These are phyloP conservation scores for Irpex rosettiformis DNA, from an alignment of 1,284 basidiomycete species.

Conservation along the genomic window DNA sequence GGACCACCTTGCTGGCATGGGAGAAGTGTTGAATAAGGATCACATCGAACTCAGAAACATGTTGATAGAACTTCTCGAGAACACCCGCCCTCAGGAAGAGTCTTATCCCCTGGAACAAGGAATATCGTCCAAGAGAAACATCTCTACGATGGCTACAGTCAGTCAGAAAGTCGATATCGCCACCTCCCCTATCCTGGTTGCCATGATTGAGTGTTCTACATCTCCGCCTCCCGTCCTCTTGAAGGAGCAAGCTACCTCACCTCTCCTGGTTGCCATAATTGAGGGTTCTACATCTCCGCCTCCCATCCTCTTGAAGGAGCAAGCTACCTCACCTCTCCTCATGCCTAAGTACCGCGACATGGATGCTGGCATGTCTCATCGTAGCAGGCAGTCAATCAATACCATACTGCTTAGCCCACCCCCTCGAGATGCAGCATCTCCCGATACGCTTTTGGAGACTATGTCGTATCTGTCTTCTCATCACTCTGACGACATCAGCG, in stretches of 20 bases:
- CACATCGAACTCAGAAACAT: slow-evolving; percentile 4
- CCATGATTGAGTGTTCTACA: slow-evolving; percentile 5
- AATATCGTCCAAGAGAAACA: not conserved
- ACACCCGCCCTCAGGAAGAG: not conserved
- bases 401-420: slow-evolving; percentile 40
- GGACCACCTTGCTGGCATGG: slow-evolving; percentile 2
- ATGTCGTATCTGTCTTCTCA: slow-evolving; percentile 70
- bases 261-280: slow-evolving; percentile 9
- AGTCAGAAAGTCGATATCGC: slow-evolving; percentile 7
- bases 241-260: slow-evolving; percentile 3
- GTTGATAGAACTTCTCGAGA: slow-evolving; percentile 8
- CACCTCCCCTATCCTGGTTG: slow-evolving; percentile 10
- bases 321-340: slow-evolving; percentile 4
- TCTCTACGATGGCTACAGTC: not conserved
- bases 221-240: not conserved
- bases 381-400: slow-evolving; percentile 1
- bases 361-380: not conserved
- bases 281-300: slow-evolving; percentile 7
- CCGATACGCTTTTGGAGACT: slow-evolving; percentile 47
- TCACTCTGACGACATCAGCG: slow-evolving; percentile 64
- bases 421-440: slow-evolving; percentile 36
- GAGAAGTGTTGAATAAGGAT: not conserved
- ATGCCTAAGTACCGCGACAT: not conserved
- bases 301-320: not conserved
- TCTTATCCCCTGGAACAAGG: not conserved